phyloP scores from a whole-genome alignment of 2,329 filamentous ascomycete species.

The Penicillium sp. region DNA sequence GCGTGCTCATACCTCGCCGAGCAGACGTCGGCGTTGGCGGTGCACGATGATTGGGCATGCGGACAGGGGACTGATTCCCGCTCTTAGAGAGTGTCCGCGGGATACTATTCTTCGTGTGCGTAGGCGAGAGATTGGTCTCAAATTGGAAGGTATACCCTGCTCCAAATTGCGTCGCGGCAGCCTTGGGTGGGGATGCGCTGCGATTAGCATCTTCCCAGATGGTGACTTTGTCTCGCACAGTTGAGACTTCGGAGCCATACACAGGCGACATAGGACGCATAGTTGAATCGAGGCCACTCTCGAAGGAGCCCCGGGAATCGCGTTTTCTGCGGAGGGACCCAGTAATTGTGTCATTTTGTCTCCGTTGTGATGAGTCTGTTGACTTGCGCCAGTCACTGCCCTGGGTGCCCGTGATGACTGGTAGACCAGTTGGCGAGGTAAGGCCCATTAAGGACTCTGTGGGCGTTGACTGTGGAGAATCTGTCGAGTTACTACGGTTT shows the following conservation, averaged over 20 bases:
- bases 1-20: constrained; percentile 32
- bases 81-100: constrained; percentile 22
- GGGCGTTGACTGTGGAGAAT: constrained; percentile 15
- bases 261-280: constrained; percentile 15
- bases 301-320: constrained; percentile 13
- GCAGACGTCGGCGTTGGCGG: constrained; percentile 22
- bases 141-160: constrained; percentile 19
- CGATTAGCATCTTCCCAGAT: constrained; percentile 46
- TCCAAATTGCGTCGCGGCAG: constrained; percentile 9
- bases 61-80: constrained; percentile 22
- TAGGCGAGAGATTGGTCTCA: constrained; percentile 20
- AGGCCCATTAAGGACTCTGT: constrained; percentile 19
- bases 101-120: constrained; percentile 17
- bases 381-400: constrained; percentile 35
- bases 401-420: constrained; percentile 28
- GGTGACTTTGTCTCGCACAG: constrained; percentile 34
- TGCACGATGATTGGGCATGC: constrained; percentile 18
- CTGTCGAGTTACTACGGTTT: constrained; percentile 27
- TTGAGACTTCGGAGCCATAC: constrained; percentile 16
- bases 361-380: constrained; percentile 33
- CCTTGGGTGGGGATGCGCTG: constrained; percentile 21
- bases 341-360: constrained; percentile 27
- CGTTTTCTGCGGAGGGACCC: constrained; percentile 20
- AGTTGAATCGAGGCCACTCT: constrained; percentile 9
- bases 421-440: constrained; percentile 18